These are phyloP conservation scores for Zhuliangozyma blackwelliae DNA, from an alignment of 1,139 yeast species.

Conservation along the genomic window DNA sequence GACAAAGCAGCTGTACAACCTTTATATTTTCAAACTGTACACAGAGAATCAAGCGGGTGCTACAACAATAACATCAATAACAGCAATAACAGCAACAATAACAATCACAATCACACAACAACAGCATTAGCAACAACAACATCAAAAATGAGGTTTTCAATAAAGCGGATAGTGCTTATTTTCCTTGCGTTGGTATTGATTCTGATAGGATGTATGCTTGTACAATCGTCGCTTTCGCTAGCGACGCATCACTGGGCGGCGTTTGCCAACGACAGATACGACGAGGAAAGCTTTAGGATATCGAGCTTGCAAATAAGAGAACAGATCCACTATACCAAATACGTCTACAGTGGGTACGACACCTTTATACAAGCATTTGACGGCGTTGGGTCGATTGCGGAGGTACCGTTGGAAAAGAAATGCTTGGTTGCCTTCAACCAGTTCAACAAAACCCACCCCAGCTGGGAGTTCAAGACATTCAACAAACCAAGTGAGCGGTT, in stretches of 20 bases:
- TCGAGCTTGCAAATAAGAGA: constrained; percentile 16
- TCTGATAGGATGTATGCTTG: constrained; percentile 1
- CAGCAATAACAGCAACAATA: too few species aligned
- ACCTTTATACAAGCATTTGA: constrained; percentile 15
- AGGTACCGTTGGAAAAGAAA: constrained; percentile 18
- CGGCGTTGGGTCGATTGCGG: constrained; percentile 10
- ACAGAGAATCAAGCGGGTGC: too few species aligned
- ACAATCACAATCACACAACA: too few species aligned
- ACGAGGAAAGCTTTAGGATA: constrained; percentile 8
- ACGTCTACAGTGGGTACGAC: constrained; percentile 21
- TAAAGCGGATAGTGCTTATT: constrained; percentile 8
- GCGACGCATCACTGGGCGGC: too few species aligned
- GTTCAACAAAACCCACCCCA: constrained; percentile 17
- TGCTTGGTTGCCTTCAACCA: constrained; percentile 28
- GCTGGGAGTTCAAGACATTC: constrained; percentile 21
- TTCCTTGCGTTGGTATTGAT: constrained; percentile 1
- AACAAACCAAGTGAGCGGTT: constrained; percentile 12
- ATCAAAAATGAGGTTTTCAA: constrained; percentile 14
- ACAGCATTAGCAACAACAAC: background rate
- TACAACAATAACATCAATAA: too few species aligned
- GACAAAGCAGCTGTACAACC: too few species aligned
- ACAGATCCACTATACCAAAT: constrained; percentile 28
- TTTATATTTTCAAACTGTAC: too few species aligned
- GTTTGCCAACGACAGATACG: constrained; percentile 5
- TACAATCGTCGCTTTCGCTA: background rate